Percentiles rank a stretch among this genome's conserved stretches.
Evolutionary conservation across 2,329 filamentous ascomycete genomes (phyloP).

Genomic region (Penicillium digitatum): DNA sequence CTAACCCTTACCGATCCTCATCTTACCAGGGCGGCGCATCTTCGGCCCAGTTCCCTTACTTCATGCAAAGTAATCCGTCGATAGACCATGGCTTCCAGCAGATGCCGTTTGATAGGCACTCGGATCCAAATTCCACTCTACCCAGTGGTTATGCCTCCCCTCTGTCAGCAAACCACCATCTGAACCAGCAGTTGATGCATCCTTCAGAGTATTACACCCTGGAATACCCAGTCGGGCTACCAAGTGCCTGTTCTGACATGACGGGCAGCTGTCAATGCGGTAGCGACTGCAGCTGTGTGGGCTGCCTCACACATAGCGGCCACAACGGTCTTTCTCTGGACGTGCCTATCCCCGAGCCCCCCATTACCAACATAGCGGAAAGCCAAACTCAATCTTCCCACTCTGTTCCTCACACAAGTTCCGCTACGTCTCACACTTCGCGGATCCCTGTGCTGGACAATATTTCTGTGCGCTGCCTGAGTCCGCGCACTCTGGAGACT

Average conservation of each 20-base stretch:
- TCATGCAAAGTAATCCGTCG: slow-evolving; percentile 14
- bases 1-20: slow-evolving; percentile 21
- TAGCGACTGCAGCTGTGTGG: slow-evolving; percentile 51
- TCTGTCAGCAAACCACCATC: slow-evolving; percentile 19
- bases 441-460: slow-evolving; percentile 19
- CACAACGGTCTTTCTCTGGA: slow-evolving; percentile 45
- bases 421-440: slow-evolving; percentile 11
- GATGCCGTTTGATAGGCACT: slow-evolving; percentile 21
- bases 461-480: slow-evolving; percentile 21
- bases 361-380: slow-evolving; percentile 3
- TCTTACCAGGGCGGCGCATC: slow-evolving; percentile 18
- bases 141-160: slow-evolving; percentile 28
- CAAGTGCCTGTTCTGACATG: slow-evolving; percentile 44
- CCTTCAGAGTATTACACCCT: slow-evolving; percentile 42
- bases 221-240: slow-evolving; percentile 40
- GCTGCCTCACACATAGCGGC: slow-evolving; percentile 51
- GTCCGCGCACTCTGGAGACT: slow-evolving; percentile 22
- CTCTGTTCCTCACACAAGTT: slow-evolving; percentile 1
- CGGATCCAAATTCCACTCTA: slow-evolving; percentile 19
- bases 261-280: slow-evolving; percentile 52
- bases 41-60: slow-evolving; percentile 17
- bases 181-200: slow-evolving; percentile 37
- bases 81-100: slow-evolving; percentile 15
- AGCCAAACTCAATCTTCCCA: background rate
- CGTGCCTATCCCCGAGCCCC: slow-evolving; percentile 6